phyloP scores from a whole-genome alignment of 2,329 filamentous ascomycete species.

The Chalara sp. region DNA sequence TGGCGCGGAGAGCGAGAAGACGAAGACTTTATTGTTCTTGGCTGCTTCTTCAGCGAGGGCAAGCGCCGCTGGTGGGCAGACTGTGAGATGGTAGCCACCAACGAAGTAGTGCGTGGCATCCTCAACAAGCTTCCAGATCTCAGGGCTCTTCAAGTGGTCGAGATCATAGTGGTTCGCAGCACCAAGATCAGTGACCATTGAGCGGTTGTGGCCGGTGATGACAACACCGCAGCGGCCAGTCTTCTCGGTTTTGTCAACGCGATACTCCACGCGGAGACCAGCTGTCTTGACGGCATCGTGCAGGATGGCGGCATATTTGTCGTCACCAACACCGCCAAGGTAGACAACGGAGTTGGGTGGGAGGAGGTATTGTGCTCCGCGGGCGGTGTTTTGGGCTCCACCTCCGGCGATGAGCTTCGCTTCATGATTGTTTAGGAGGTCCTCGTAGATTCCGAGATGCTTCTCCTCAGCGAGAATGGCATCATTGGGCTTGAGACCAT shows the following conservation, averaged over 20 bases:
- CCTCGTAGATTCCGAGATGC: slow-evolving; percentile 86
- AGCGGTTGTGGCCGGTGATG: slow-evolving; percentile 94
- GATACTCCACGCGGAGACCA: slow-evolving; percentile 91
- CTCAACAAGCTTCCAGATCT: slow-evolving; percentile 90
- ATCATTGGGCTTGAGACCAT: slow-evolving; percentile 90
- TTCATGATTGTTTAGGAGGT: slow-evolving; percentile 84
- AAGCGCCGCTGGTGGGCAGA: slow-evolving; percentile 85
- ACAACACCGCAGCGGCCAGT: slow-evolving; percentile 94
- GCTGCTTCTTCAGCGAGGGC: slow-evolving; percentile 88
- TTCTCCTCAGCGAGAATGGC: slow-evolving; percentile 93
- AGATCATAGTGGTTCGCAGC: slow-evolving; percentile 97
- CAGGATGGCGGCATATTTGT: slow-evolving; percentile 91
- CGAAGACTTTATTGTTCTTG: slow-evolving; percentile 81
- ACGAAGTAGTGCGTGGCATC: slow-evolving; percentile 86
- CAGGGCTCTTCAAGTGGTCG: slow-evolving; percentile 82
- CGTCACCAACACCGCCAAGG: slow-evolving; percentile 87
- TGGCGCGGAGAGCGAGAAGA: slow-evolving; percentile 86
- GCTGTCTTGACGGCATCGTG: slow-evolving; percentile 79
- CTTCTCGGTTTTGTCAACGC: slow-evolving; percentile 73
- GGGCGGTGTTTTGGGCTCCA: slow-evolving; percentile 94
- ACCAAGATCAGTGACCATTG: slow-evolving; percentile 88
- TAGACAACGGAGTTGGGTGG: slow-evolving; percentile 84
- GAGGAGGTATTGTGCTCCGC: slow-evolving; percentile 94
- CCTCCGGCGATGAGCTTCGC: slow-evolving; percentile 94
- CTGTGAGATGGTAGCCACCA: slow-evolving; percentile 95